Conservation (phyloP, 2,329 filamentous ascomycete species). For the Fusarium albidum region DNA sequence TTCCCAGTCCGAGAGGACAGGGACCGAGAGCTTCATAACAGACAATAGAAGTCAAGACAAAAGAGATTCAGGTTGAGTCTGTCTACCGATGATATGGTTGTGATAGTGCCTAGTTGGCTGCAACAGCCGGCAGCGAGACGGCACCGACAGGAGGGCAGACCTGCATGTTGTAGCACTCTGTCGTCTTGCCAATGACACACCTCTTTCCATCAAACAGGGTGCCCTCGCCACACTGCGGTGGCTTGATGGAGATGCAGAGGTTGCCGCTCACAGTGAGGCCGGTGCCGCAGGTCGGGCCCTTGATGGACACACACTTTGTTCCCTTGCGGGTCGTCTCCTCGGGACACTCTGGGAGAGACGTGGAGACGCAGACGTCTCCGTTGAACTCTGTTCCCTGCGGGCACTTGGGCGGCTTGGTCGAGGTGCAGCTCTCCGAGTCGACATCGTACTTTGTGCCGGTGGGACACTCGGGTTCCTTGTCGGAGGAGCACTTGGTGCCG, state of each 20-base stretch:
- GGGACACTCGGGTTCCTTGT: neutral
- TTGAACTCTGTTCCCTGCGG: slow-evolving; percentile 6
- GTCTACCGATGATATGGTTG: no score
- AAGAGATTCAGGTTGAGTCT: no score
- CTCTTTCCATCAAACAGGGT: slow-evolving; percentile 17
- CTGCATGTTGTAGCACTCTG: slow-evolving; percentile 18
- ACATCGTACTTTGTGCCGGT: slow-evolving; percentile 7
- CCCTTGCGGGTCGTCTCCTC: slow-evolving; percentile 1
- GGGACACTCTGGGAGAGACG: neutral
- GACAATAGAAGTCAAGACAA: no score
- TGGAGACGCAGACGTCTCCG: slow-evolving; percentile 14
- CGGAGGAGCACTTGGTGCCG: slow-evolving; percentile 10
- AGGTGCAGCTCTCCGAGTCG: slow-evolving; percentile 13
- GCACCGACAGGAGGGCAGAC: slow-evolving; percentile 9
- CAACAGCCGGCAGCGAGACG: slow-evolving; percentile 2
- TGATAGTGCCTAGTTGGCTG: no score
- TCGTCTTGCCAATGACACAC: slow-evolving; percentile 12
- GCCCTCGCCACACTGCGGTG: slow-evolving; percentile 7
- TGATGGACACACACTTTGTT: slow-evolving; percentile 2
- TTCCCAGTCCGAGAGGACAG: no score
- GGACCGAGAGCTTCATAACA: no score
- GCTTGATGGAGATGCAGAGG: slow-evolving; percentile 5
- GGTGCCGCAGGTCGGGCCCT: neutral
- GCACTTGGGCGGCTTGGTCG: neutral
- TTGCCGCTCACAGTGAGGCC: slow-evolving; percentile 7